These are phyloP conservation scores for Sonneratia alba DNA, from an alignment of 345 rosid genomes.

Conservation along the genomic window DNA sequence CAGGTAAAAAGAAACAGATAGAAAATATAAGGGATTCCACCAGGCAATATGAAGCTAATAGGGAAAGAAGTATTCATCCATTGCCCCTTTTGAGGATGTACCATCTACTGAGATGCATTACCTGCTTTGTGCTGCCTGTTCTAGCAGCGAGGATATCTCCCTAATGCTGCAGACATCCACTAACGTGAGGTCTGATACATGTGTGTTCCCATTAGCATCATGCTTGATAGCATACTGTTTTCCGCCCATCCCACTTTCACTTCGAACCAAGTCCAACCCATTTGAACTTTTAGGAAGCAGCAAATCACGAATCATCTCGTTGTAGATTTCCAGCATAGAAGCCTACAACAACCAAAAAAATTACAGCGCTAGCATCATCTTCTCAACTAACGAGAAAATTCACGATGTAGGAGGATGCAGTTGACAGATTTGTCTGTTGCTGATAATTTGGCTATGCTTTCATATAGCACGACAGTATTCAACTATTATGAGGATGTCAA, in stretches of 20 bases:
- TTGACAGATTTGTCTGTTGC: neutral
- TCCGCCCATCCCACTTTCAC: constrained; percentile 46
- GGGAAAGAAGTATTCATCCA: neutral
- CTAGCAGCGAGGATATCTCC: constrained; percentile 65
- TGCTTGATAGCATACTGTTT: constrained; percentile 80
- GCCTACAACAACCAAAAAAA: constrained; percentile 27
- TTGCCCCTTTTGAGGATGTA: neutral
- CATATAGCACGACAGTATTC: too few species aligned
- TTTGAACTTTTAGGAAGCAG: constrained; percentile 37
- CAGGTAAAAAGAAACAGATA: too few species aligned
- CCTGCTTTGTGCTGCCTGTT: constrained; percentile 94
- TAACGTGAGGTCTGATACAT: constrained; percentile 75
- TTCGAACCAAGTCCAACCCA: constrained; percentile 25
- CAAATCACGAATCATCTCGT: constrained; percentile 79
- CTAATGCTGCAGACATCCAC: constrained; percentile 67
- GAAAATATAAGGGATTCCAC: too few species aligned
- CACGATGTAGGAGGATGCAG: neutral
- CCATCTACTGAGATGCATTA: constrained; percentile 10
- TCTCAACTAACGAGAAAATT: neutral
- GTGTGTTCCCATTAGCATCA: constrained; percentile 68
- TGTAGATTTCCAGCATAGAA: constrained; percentile 96
- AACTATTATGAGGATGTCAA: too few species aligned
- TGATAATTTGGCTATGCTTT: too few species aligned
- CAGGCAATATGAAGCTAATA: neutral
- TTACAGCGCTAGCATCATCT: neutral